Conservation (phyloP, 257 asterid species). For the Linderniella brevidens region DNA sequence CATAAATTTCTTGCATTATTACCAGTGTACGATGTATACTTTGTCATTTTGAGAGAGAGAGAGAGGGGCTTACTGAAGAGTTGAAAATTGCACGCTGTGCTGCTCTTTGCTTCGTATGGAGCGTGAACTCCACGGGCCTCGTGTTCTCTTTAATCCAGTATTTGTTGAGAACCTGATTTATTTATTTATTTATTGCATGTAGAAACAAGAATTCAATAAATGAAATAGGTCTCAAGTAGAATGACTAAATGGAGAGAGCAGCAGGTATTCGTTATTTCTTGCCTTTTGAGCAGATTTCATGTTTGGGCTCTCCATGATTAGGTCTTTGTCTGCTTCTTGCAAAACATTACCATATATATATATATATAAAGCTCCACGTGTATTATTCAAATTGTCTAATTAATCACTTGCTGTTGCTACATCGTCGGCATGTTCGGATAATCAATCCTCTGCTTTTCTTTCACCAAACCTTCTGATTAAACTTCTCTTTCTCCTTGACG, state of each 20-base stretch:
- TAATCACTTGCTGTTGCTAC: constrained; percentile 31
- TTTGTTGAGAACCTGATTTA: constrained; percentile 15
- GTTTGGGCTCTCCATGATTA: constrained; percentile 34
- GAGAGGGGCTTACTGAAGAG: constrained; percentile 29
- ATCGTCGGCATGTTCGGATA: constrained; percentile 19
- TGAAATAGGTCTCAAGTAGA: not conserved
- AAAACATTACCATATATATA: too few relatives aligned
- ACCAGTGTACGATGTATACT: too few relatives aligned
- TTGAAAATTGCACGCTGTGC: constrained; percentile 47
- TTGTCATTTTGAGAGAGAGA: too few relatives aligned
- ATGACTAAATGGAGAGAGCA: not conserved
- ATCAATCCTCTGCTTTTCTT: constrained; percentile 13
- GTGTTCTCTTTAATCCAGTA: constrained; percentile 41
- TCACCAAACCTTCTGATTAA: constrained; percentile 44
- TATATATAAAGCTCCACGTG: too few relatives aligned
- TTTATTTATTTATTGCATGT: constrained; percentile 1
- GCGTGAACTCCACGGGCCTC: constrained; percentile 42
- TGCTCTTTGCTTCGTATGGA: constrained; percentile 71
- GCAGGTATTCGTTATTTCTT: constrained; percentile 4
- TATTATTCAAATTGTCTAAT: not conserved
- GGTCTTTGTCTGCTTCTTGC: too few relatives aligned
- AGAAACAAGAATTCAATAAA: too few relatives aligned
- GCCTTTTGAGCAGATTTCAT: constrained; percentile 39
- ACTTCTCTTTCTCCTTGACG: constrained; percentile 36
- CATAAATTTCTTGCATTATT: too few relatives aligned